These are phyloP conservation scores for Backusella tuberculispora DNA, from an alignment of 192 early-diverging fungal species.

Conservation along the genomic window DNA sequence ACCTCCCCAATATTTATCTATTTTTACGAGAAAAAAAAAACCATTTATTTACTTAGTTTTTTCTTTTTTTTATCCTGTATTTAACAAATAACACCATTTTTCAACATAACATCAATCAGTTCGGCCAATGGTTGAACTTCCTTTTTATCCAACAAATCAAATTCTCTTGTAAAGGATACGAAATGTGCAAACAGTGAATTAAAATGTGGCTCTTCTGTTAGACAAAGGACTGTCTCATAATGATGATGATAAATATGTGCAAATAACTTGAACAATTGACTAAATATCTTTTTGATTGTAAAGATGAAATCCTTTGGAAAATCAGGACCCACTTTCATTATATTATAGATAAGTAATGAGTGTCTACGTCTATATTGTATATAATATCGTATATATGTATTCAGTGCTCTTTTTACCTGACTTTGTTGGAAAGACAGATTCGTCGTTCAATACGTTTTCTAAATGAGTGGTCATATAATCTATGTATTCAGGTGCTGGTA, in stretches of 20 bases:
- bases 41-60: not conserved
- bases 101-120: slow-evolving; percentile 60
- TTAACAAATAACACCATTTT: slow-evolving; percentile 36
- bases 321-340: slow-evolving; percentile 59
- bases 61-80: too few species aligned
- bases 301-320: slow-evolving; percentile 82
- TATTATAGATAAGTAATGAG: not conserved
- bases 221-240: slow-evolving; percentile 82
- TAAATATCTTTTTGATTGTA: slow-evolving; percentile 74
- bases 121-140: slow-evolving; percentile 83
- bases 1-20: not conserved
- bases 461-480: slow-evolving; percentile 91
- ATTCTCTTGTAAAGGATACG: slow-evolving; percentile 89
- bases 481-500: slow-evolving; percentile 94
- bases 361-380: too few species aligned
- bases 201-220: slow-evolving; percentile 86
- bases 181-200: slow-evolving; percentile 98
- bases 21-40: not conserved
- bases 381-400: too few species aligned
- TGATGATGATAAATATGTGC: slow-evolving; percentile 94
- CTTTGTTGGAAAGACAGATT: slow-evolving; percentile 92
- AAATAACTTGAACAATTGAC: slow-evolving; percentile 87
- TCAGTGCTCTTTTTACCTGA: slow-evolving; percentile 54
- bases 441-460: slow-evolving; percentile 86
- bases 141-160: slow-evolving; percentile 92